phyloP scores from a whole-genome alignment of 331 rosid species.

The Quercus lobata region DNA sequence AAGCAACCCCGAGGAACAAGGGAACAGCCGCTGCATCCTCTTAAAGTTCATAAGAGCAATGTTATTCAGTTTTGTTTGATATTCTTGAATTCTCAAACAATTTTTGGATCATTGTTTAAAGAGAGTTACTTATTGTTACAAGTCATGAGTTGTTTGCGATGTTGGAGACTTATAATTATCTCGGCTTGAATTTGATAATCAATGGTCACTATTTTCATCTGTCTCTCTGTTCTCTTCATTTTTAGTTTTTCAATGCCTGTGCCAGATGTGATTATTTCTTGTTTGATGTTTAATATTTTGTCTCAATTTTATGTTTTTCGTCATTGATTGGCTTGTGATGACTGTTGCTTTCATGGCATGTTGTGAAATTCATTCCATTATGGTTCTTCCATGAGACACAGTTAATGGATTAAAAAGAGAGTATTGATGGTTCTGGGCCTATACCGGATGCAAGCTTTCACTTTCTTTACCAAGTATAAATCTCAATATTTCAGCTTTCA shows the following conservation, averaged over 20 bases:
- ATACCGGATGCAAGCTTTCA: too few relatives aligned
- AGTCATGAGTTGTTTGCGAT: not conserved
- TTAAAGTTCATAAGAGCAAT: not conserved
- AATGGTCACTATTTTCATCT: not conserved
- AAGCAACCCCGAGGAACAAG: conserved; percentile 37
- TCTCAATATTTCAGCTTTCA: too few relatives aligned
- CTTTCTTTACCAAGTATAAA: too few relatives aligned
- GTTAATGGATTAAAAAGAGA: too few relatives aligned
- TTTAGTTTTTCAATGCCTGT: not conserved
- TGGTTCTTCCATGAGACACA: too few relatives aligned
- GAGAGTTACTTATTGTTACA: not conserved
- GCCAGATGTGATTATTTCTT: not conserved
- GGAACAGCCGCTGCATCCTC: conserved; percentile 26
- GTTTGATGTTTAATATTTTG: not conserved
- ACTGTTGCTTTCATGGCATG: too few relatives aligned
- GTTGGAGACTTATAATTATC: not conserved
- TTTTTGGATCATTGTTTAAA: not conserved
- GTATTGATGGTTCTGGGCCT: too few relatives aligned
- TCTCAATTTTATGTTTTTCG: too few relatives aligned
- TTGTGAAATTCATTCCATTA: too few relatives aligned
- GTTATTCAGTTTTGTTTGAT: not conserved
- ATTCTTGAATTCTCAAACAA: not conserved
- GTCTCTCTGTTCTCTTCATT: not conserved
- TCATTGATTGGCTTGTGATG: too few relatives aligned
- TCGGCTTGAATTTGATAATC: not conserved